Base-by-base conservation (phyloP, 202 grass and related monocot genomes). In the Carex arenaria region DNA sequence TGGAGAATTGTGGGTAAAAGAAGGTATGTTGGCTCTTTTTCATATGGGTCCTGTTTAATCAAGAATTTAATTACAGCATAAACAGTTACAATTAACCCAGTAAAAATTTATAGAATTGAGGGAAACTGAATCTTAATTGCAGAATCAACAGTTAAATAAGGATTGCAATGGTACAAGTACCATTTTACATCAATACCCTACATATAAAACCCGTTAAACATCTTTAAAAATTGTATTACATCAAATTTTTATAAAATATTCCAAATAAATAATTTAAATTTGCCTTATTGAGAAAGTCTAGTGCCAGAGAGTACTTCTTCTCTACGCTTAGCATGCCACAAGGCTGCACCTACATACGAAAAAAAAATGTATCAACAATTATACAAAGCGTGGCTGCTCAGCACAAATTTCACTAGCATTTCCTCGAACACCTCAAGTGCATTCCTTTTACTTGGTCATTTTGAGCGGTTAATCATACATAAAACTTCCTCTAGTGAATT, bases 251-350 rank as follows among this genome's bases (percentile, higher is more conserved):
- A 28, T 51, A 45, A 47, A 52, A 51, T 5, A 52, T 72, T 72
- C 40, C 26, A 42, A 28, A 4, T 28, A 52, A 73, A 31, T 3
- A 63, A 77, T 62, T 19, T 72, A 70, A 13, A 66, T 53, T 80
- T 87, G 93, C 92, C 92, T 93, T 93, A 42, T 38, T 77, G 62
- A 98, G 72, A 69, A 93, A 66, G 61, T 93, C 90, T 56, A 84
- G 80, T 64, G 92, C 60, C 62, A 95, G 68, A 38, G 61, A 4
- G 26, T 79, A 77, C 52, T 85, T 98, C 17, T 86, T 87, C 38
- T 90, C 89, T 64, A 85, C 22, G 31, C 54, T 89, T 81, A 98
- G 86, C 14, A 45, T 86, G 67, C 83, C 87, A 81, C 80, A 87
- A 13, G 92, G 89, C 82, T 90, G 84, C n/a, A 85, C 86, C 95